These are phyloP conservation scores for Trypanosoma rangeli DNA, from an alignment of 208 protist genomes.

Conservation along the genomic window DNA sequence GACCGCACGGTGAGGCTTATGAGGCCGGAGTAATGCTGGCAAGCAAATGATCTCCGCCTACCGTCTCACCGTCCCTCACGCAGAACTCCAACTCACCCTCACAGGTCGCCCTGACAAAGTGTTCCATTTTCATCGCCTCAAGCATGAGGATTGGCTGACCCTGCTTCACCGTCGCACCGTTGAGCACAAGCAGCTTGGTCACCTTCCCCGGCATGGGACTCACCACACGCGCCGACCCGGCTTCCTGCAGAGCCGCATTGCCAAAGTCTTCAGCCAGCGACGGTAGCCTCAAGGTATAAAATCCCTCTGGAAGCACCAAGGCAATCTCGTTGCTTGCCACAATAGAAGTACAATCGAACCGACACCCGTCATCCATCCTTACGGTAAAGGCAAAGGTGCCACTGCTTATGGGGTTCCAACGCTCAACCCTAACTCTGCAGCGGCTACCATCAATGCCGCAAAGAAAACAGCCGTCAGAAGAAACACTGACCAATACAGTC, in stretches of 20 bases:
- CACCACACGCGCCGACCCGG: slow-evolving; percentile 76
- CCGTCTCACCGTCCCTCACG: slow-evolving; percentile 49
- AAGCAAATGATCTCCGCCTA: slow-evolving; percentile 33
- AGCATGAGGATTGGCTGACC: slow-evolving; percentile 89
- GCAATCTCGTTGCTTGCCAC: slow-evolving; percentile 25
- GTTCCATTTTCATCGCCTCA: slow-evolving; percentile 98
- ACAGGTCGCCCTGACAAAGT: slow-evolving; percentile 57
- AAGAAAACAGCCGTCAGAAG: slow-evolving; percentile 2
- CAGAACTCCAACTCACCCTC: slow-evolving; percentile 50
- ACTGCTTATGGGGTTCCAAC: not conserved
- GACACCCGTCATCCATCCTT: slow-evolving; percentile 34
- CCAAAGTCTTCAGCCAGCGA: slow-evolving; percentile 42
- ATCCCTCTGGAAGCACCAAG: slow-evolving; percentile 21
- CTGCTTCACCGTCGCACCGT: slow-evolving; percentile 78
- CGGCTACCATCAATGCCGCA: slow-evolving; percentile 10
- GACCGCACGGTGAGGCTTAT: not conserved
- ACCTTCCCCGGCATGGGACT: slow-evolving; percentile 95
- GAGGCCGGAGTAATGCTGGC: slow-evolving; percentile 23
- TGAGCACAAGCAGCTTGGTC: slow-evolving; percentile 73
- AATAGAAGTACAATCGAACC: slow-evolving; percentile 24
- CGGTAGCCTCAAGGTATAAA: slow-evolving; percentile 23
- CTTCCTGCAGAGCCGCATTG: slow-evolving; percentile 41
- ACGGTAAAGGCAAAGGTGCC: slow-evolving; percentile 23
- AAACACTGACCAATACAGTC: slow-evolving; percentile 35
- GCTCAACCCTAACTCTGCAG: slow-evolving; percentile 2